These are phyloP conservation scores for Xylaria multiplex DNA, from an alignment of 2,329 filamentous ascomycete genomes.

Conservation along the genomic window DNA sequence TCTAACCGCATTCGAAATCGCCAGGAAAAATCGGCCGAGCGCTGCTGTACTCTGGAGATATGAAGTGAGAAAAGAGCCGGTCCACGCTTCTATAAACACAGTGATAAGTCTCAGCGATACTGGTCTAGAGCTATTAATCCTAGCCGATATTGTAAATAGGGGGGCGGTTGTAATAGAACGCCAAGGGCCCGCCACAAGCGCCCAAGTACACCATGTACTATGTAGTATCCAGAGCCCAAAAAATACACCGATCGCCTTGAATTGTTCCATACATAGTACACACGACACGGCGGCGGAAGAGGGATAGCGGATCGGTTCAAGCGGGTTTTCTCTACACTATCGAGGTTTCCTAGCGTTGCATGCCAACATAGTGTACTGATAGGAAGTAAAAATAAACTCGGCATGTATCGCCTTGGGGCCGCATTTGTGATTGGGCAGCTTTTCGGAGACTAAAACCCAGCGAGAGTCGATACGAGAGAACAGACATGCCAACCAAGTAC, in stretches of 20 bases:
- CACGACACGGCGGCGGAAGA: not conserved
- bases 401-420: constrained; percentile 11
- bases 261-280: constrained; percentile 5
- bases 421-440: constrained; percentile 24
- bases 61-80: constrained; percentile 5
- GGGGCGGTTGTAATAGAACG: constrained; percentile 11
- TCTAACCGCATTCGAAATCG: constrained; percentile 30
- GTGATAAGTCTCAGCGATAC: constrained; percentile 10
- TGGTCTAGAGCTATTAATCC: constrained; percentile 10
- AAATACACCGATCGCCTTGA: constrained; percentile 2
- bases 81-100: constrained; percentile 18
- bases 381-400: constrained; percentile 13
- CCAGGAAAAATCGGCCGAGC: constrained; percentile 27
- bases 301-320: constrained; percentile 4
- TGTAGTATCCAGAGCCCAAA: constrained; percentile 5
- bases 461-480: constrained; percentile 32
- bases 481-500: not conserved
- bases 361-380: constrained; percentile 13
- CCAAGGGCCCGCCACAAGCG: constrained; percentile 20
- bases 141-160: constrained; percentile 14
- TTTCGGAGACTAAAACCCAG: constrained; percentile 30
- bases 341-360: constrained; percentile 23
- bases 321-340: constrained; percentile 14
- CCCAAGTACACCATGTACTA: not conserved
- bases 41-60: constrained; percentile 17